These are phyloP conservation scores for Fonsecaea multimorphosa DNA, from an alignment of 2,329 filamentous ascomycete species.

Conservation along the genomic window DNA sequence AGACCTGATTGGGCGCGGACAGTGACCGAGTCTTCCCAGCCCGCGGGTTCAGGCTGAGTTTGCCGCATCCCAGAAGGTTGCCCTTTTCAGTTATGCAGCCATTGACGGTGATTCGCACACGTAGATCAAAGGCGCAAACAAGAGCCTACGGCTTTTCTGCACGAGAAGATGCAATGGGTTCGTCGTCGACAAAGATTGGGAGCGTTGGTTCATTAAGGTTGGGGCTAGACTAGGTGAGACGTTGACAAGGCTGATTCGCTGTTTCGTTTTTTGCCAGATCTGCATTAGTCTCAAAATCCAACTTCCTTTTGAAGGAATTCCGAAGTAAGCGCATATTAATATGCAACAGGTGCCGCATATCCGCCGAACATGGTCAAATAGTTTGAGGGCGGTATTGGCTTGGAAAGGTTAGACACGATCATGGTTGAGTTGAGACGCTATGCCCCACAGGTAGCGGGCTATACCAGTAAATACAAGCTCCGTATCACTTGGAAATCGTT, in stretches of 20 bases:
- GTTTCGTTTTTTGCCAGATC: not conserved
- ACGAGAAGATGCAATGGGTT: slow-evolving; percentile 1
- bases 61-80: slow-evolving; percentile 1
- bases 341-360: not conserved
- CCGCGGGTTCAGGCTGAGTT: not conserved
- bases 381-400: not conserved
- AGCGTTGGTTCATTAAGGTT: not conserved
- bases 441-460: not conserved
- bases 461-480: not conserved
- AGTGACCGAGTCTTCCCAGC: slow-evolving; percentile 14
- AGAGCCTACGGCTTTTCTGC: not conserved
- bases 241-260: not conserved
- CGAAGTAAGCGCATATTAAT: not conserved
- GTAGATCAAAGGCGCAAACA: not conserved
- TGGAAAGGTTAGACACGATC: not conserved
- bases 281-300: slow-evolving; percentile 9
- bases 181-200: not conserved
- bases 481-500: not conserved
- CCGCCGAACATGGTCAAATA: not conserved
- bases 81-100: not conserved
- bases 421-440: not conserved
- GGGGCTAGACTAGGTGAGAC: not conserved
- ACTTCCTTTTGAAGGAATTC: slow-evolving; percentile 4
- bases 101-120: not conserved
- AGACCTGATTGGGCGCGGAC: not conserved